Evolutionary conservation across 345 rosid species (phyloP).

Genomic region (Syzygium oleosum): DNA sequence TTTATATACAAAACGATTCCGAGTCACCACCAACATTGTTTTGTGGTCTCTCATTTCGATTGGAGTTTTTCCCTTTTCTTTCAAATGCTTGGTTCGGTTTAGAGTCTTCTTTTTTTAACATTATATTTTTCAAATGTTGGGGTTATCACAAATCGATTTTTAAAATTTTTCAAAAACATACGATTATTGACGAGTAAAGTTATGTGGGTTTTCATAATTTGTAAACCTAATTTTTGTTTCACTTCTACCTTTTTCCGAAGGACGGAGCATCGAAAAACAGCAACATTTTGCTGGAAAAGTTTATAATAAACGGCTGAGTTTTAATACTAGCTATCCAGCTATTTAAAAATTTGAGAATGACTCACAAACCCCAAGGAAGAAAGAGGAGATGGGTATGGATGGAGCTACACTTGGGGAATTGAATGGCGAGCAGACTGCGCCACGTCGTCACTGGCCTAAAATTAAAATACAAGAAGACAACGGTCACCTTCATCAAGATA

Average conservation of each 20-base stretch:
- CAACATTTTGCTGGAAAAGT: not conserved
- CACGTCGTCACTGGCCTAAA: fast-evolving
- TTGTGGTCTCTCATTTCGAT: not conserved
- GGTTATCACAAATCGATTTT: not conserved
- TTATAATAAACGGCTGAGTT: not conserved
- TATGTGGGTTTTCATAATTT: too few relatives aligned
- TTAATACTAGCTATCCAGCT: fast-evolving
- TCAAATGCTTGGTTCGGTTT: not conserved
- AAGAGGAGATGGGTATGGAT: not conserved
- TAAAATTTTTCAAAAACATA: too few relatives aligned
- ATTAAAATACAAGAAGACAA: not conserved
- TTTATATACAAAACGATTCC: too few relatives aligned
- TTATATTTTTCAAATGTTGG: not conserved
- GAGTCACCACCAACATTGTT: not conserved
- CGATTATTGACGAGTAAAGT: too few relatives aligned
- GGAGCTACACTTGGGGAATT: not conserved
- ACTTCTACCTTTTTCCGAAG: fast-evolving
- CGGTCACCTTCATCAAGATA: not conserved
- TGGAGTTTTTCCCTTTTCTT: too few relatives aligned
- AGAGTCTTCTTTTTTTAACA: not conserved
- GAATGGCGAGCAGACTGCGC: fast-evolving
- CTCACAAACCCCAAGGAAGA: not conserved
- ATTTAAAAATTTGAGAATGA: not conserved
- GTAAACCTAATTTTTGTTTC: not conserved
- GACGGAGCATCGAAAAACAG: fast-evolving